Conservation (phyloP, 1,284 basidiomycete species). For the Ustilago vetiveriae region DNA sequence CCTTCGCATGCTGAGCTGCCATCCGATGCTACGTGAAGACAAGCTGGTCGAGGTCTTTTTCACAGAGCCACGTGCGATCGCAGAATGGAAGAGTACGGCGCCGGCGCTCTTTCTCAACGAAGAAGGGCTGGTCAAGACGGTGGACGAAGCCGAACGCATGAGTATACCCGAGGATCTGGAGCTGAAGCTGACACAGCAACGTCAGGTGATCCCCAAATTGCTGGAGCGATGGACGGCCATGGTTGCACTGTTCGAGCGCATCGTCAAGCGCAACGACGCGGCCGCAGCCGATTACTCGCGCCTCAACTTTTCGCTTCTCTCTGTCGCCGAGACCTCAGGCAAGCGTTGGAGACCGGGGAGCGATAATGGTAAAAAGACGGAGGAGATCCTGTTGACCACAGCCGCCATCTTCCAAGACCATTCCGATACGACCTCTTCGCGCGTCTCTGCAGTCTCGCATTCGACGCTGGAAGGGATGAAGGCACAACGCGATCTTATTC, state of each 20-base stretch:
- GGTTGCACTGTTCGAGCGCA: conserved; percentile 43
- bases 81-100: conserved; percentile 37
- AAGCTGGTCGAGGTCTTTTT: conserved; percentile 47
- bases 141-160: conserved; percentile 47
- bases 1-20: conserved; percentile 34
- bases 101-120: conserved; percentile 48
- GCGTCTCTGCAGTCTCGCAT: conserved; percentile 23
- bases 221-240: conserved; percentile 46
- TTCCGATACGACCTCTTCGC: conserved; percentile 28
- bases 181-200: conserved; percentile 42
- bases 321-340: conserved; percentile 30
- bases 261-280: conserved; percentile 46
- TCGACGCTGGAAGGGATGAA: conserved; percentile 44
- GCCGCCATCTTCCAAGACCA: conserved; percentile 36
- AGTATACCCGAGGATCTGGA: conserved; percentile 44
- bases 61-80: conserved; percentile 30
- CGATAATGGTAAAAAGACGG: conserved; percentile 29
- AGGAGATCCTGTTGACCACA: conserved; percentile 30
- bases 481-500: conserved; percentile 47
- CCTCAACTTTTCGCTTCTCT: conserved; percentile 44
- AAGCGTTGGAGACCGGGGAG: conserved; percentile 46
- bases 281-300: conserved; percentile 47
- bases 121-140: conserved; percentile 35
- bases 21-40: conserved; percentile 46
- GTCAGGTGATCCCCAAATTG: conserved; percentile 37